phyloP scores from a whole-genome alignment of 345 rosid genomes.

The Luvunga scandens region DNA sequence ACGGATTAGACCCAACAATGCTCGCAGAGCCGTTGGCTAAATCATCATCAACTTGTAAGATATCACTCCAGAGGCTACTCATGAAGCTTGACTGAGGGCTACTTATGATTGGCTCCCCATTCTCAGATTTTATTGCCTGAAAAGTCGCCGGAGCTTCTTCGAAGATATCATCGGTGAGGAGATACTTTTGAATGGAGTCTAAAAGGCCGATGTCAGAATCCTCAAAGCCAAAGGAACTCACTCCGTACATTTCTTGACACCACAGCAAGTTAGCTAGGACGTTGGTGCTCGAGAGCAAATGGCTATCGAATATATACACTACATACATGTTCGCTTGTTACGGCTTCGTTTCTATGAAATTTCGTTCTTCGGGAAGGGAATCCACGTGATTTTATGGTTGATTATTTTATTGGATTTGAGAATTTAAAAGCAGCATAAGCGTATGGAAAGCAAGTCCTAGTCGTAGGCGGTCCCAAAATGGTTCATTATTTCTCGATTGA shows the following conservation, averaged over 20 bases:
- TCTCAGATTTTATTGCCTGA: not conserved
- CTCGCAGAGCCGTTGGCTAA: slow-evolving; percentile 13
- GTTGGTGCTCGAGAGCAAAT: too few relatives aligned
- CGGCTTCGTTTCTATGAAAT: not conserved
- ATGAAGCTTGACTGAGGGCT: not conserved
- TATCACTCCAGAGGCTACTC: slow-evolving; percentile 29
- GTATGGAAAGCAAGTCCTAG: too few relatives aligned
- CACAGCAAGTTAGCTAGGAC: too few relatives aligned
- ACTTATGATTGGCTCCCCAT: not conserved
- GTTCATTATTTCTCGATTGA: too few relatives aligned
- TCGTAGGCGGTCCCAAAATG: too few relatives aligned
- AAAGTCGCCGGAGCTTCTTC: not conserved
- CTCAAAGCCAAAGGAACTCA: not conserved
- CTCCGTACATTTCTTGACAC: slow-evolving; percentile 7
- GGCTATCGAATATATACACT: not conserved
- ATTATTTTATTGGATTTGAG: not conserved
- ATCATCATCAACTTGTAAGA: slow-evolving; percentile 18
- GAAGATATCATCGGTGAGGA: slow-evolving; percentile 19
- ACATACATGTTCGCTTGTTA: not conserved
- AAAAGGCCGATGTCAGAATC: slow-evolving; percentile 21
- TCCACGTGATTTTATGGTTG: not conserved
- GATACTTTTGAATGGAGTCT: slow-evolving; percentile 26
- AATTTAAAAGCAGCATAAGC: not conserved
- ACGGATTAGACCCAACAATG: slow-evolving; percentile 16
- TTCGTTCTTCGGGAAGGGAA: not conserved